Evolutionary conservation across 2,329 filamentous ascomycete genomes (phyloP), one percentile per base, ranked within the genome.

Genomic region (Cadophora sp.): DNA sequence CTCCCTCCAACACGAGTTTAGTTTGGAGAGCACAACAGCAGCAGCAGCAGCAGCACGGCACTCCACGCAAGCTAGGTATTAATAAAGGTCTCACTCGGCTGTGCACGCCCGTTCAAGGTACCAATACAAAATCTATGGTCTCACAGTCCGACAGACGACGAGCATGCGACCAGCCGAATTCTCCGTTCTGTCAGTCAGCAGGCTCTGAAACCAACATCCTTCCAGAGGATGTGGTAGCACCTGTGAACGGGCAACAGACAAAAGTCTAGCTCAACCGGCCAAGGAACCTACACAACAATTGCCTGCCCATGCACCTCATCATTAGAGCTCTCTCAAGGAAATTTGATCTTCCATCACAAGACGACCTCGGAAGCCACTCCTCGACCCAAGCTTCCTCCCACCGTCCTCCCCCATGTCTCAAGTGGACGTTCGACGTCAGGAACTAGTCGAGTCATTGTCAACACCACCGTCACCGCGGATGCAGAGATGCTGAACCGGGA

Each of bases 111-210:
- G 24, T 68, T 56, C 67, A 65, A 70, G 71, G 65, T 71, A 72
- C 68, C 64, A 68, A 59, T 37, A 56, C 19, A 31, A 62, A 6
- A 43, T 19, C 68, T 65, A 19, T 58, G 69, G 68, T 73, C 69
- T 69, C 63, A 71, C 66, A 71, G 50, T 66, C 55, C 62, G 65
- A 62, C 40, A 55, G 61, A 40, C 59, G 65, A 62, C 34, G 56
- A 68, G 43, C 68, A 73, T 71, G 69, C 72, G 68, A 66, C 67
- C 68, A 68, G 50, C 72, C 72, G 72, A 73, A 71, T 68, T 69
- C 68, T 74, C 72, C 71, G 68, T 65, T 56, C 43, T 68, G 59
- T 61, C 66, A 70, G 68, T 71, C 70, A 70, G 64, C 68, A 71
- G 72, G 67, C 58, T 61, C 9, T 22, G 31, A 50, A 56, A 24